Evolutionary conservation across 768 basidiomycete genomes (phyloP).

Genomic region (Neoboletus subvelutipes): DNA sequence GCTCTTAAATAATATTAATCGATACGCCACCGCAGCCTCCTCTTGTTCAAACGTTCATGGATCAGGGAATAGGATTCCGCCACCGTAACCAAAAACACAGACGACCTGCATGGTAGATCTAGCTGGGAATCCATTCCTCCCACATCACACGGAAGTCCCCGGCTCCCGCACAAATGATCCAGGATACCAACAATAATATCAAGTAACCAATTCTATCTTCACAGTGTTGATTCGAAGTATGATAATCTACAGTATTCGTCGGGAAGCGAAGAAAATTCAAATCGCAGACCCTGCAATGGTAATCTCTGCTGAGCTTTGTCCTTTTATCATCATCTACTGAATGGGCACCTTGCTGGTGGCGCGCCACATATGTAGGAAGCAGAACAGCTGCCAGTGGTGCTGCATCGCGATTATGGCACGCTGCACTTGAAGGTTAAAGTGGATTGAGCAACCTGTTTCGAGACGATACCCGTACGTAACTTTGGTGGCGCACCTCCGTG

Average conservation of each 20-base stretch:
- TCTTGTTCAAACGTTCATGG: neutral
- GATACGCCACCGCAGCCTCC: constrained; percentile 27
- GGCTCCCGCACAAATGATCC: neutral
- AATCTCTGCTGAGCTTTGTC: neutral
- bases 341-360: constrained; percentile 14
- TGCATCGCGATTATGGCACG: constrained; percentile 11
- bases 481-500: constrained; percentile 21
- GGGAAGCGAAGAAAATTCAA: constrained; percentile 6
- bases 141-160: neutral
- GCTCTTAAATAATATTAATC: constrained; percentile 7
- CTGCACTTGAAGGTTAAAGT: constrained; percentile 2
- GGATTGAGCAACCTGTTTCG: constrained; percentile 5
- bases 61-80: neutral
- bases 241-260: constrained; percentile 8
- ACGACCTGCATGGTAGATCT: neutral
- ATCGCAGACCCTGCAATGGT: constrained; percentile 6
- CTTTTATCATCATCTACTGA: neutral
- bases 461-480: constrained; percentile 18
- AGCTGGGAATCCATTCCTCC: neutral
- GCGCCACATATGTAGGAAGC: constrained; percentile 9
- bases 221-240: neutral
- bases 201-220: neutral
- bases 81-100: neutral
- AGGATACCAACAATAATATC: neutral
- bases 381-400: neutral